These are phyloP conservation scores for Coemansia sp. DNA, from an alignment of 192 early-diverging fungal genomes.

Conservation along the genomic window DNA sequence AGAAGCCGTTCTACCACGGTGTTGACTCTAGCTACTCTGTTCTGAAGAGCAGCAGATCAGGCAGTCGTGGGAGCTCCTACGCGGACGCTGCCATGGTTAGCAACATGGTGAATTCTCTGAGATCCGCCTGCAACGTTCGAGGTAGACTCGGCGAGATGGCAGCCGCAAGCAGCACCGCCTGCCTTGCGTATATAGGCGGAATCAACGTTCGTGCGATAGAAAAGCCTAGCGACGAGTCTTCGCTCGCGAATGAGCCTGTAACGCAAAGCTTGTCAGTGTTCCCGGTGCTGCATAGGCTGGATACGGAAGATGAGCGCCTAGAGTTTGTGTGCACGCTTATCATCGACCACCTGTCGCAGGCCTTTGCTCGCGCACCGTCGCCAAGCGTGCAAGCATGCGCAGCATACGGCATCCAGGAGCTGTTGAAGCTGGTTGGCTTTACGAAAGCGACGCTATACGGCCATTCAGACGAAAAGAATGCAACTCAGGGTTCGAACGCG, in stretches of 20 bases:
- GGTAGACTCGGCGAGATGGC: conserved; percentile 35
- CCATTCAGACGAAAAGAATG: not conserved
- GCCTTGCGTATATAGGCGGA: conserved; percentile 37
- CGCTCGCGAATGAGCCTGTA: not conserved
- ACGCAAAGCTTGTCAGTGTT: not conserved
- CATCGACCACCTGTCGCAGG: conserved; percentile 40
- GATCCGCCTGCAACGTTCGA: conserved; percentile 21
- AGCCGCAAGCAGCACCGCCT: conserved; percentile 41
- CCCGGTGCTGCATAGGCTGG: conserved; percentile 21
- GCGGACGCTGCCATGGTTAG: conserved; percentile 25
- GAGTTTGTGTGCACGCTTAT: conserved; percentile 50
- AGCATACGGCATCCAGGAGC: conserved; percentile 52
- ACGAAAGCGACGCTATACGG: conserved; percentile 25
- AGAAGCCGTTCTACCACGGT: conserved; percentile 20
- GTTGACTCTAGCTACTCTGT: not conserved
- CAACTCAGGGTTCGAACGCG: not conserved
- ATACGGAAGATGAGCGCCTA: conserved; percentile 30
- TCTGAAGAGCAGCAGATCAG: conserved; percentile 2
- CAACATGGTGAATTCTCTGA: conserved; percentile 15
- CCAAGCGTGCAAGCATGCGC: conserved; percentile 45
- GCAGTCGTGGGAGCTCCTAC: conserved; percentile 2
- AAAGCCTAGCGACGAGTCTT: not conserved
- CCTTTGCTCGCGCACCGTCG: conserved; percentile 50
- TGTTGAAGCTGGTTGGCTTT: conserved; percentile 41
- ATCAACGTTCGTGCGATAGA: conserved; percentile 19